Evolutionary conservation across 2,329 filamentous ascomycete species (phyloP), one percentile per base, ranked within the genome.

Genomic region (Phaeoacremonium minimum): DNA sequence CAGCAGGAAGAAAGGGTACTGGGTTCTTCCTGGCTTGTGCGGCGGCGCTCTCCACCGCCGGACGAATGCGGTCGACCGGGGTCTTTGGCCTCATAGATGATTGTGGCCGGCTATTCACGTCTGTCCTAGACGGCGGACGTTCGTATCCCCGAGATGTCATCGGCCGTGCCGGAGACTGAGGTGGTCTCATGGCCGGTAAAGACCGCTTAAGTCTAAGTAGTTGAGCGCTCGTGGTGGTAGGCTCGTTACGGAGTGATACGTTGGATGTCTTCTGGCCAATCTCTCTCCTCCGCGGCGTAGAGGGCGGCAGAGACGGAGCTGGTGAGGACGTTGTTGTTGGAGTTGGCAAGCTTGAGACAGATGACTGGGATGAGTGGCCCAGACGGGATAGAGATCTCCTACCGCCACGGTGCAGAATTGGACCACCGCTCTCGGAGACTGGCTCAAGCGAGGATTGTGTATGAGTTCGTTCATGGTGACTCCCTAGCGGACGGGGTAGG

Each of bases 401-500:
- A 45, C 70, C 71, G 13, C 67, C 65, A 42, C 73, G 77, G 29
- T 55, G 46, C 3, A 70, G 66, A 32, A 85, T 75, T 15, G 86
- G 79, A 4, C 82, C 87, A 34, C 89, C 89, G 46, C 82, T 89
- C 63, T 97, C 91, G 28, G 88, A 94, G 6, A 97, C 89, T 15
- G 91, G 89, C 55, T 95, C 91, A n/a, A 97, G 73, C 14, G 84
- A 83, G 9, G 85, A 85, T 47, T 80, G 77, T 5, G 82, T 77
- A 36, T 74, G 75, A 12, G 75, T 70, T 36, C 84, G 75, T 52
- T 87, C 84, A 58, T 86, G 41, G 33, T 37, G 82, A 41, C 71
- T 73, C 22, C 62, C 62, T 37, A 83, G 71, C 22, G 90, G 84
- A 35, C 89, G 79, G 26, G 91, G 89, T 42, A 95, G 84, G 38